Conservation (phyloP, 2,329 filamentous ascomycete genomes). For the Talaromyces atroroseus region DNA sequence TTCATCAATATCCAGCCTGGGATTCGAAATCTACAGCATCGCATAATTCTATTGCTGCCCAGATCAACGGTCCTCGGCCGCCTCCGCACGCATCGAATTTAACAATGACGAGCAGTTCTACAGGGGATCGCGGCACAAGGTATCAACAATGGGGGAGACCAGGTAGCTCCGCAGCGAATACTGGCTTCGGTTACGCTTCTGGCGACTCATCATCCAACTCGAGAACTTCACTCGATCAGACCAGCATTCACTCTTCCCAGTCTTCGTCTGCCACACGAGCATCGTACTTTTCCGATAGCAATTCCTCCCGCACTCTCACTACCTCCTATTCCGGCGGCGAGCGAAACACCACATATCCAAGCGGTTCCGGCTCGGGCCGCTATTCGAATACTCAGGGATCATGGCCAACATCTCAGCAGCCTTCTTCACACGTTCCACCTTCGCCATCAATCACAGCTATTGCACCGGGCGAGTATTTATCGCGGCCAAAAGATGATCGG, state of each 20-base stretch:
- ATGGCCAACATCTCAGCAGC: constrained; percentile 23
- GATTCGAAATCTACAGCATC: constrained; percentile 48
- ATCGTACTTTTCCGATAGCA: constrained; percentile 54
- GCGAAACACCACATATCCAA: constrained; percentile 24
- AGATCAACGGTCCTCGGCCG: constrained; percentile 58
- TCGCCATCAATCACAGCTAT: constrained; percentile 23
- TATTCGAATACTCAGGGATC: constrained; percentile 27
- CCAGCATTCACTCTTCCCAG: constrained; percentile 57
- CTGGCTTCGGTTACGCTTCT: constrained; percentile 40
- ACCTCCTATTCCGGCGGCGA: constrained; percentile 31
- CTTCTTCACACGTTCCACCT: constrained; percentile 16
- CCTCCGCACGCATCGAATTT: constrained; percentile 50
- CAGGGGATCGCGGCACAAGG: constrained; percentile 63
- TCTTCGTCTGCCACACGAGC: constrained; percentile 54
- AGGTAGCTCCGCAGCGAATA: constrained; percentile 51
- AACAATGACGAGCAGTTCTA: constrained; percentile 66
- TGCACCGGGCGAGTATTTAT: constrained; percentile 38
- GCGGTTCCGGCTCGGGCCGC: constrained; percentile 22
- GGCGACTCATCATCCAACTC: constrained; percentile 49
- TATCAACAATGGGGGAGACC: constrained; percentile 71
- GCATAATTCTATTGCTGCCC: constrained; percentile 42
- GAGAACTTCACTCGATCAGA: constrained; percentile 58
- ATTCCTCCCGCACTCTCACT: constrained; percentile 41
- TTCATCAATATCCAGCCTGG: constrained; percentile 80
- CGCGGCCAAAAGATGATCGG: constrained; percentile 52